A percentile compares a stretch with the other conserved stretches of the same genome.
Evolutionary conservation across 2,329 filamentous ascomycete genomes (phyloP).

Genomic region (Colletotrichum salicis): DNA sequence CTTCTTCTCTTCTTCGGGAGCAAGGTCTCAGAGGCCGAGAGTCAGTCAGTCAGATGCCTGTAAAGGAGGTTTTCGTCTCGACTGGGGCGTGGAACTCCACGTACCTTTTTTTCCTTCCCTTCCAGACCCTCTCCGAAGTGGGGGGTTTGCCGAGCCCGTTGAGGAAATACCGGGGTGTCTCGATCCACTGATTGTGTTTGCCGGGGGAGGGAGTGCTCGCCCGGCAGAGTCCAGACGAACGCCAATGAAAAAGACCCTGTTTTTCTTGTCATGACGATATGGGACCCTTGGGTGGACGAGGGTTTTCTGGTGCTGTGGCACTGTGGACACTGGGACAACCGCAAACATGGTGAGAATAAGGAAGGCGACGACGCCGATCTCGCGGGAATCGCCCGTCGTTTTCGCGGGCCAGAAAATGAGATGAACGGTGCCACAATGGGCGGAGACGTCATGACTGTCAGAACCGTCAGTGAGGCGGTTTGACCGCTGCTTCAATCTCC

Average conservation of each 20-base stretch:
- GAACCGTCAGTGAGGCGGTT: not conserved
- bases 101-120: too few relatives aligned
- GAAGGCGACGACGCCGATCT: not conserved
- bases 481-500: constrained; percentile 13
- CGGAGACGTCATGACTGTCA: not conserved
- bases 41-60: not conserved
- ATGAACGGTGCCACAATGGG: constrained; percentile 13
- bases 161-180: not conserved
- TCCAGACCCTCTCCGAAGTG: not conserved
- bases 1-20: not conserved
- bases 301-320: too few relatives aligned
- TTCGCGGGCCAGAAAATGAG: not conserved
- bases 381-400: not conserved
- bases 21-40: not conserved
- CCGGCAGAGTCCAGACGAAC: not conserved
- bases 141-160: not conserved
- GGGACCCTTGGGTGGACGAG: not conserved
- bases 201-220: not conserved
- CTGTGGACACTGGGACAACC: not conserved
- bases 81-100: not conserved
- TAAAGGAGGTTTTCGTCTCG: not conserved
- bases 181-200: not conserved
- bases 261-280: not conserved
- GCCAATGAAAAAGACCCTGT: not conserved
- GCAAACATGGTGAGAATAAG: not conserved